Conservation (phyloP, 2,329 filamentous ascomycete genomes). For the Colletotrichum abscissum region DNA sequence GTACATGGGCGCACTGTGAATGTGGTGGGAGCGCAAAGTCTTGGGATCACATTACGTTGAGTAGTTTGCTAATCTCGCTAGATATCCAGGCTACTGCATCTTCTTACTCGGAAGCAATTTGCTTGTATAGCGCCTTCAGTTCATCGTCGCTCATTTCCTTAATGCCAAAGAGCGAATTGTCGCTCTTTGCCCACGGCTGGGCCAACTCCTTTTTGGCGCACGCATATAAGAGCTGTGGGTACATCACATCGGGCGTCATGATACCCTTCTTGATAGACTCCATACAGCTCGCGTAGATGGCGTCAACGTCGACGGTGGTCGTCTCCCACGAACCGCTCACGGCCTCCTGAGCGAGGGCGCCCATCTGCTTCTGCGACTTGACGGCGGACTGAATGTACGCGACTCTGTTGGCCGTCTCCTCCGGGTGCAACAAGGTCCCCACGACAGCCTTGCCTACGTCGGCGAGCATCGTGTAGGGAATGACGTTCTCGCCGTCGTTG, state of each 20-base stretch:
- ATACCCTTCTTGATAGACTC: constrained; percentile 37
- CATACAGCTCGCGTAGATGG: constrained; percentile 35
- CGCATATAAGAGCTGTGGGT: constrained; percentile 36
- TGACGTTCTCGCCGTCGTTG: constrained; percentile 41
- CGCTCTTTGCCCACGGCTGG: constrained; percentile 33
- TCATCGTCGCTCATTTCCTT: constrained; percentile 38
- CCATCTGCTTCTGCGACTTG: constrained; percentile 41
- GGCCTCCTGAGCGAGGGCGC: constrained; percentile 36
- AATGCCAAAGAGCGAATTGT: constrained; percentile 39
- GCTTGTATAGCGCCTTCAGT: constrained; percentile 36
- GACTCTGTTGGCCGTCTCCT: constrained; percentile 43
- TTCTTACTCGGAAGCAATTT: constrained; percentile 21
- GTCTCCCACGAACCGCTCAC: constrained; percentile 37
- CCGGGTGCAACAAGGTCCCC: constrained; percentile 40
- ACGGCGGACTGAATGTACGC: constrained; percentile 38
- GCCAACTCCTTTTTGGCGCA: constrained; percentile 35
- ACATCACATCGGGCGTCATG: constrained; percentile 34
- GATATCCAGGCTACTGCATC: neutral
- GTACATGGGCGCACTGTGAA: neutral
- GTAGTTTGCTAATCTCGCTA: neutral
- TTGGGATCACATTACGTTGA: no score
- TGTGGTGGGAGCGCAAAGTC: neutral
- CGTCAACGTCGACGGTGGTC: constrained; percentile 32
- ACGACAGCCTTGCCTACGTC: constrained; percentile 42
- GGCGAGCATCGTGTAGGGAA: constrained; percentile 40